Evolutionary conservation across 352 stramenopile genomes (phyloP), one percentile per base, ranked within the genome.

Genomic region (Halophytophthora polymorphica): DNA sequence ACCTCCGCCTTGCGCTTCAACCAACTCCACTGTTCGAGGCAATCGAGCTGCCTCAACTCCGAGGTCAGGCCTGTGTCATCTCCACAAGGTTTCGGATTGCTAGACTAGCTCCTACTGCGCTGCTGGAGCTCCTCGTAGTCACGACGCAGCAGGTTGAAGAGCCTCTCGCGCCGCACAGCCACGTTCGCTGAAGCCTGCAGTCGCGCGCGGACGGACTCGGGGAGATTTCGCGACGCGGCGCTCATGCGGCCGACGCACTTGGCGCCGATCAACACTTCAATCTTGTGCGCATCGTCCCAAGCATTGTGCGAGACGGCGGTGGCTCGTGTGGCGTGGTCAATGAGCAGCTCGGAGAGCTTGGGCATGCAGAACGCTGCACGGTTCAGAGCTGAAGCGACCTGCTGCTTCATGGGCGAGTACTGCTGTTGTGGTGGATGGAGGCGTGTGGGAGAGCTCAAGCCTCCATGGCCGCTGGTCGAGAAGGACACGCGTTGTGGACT

Each of bases 271-370:
- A 90, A 71, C 33, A 85, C 45, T 53, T 90, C 66, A 15, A 88
- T 80, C 54, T 90, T 90, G 48, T 79, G 72, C 12, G 75, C 65
- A 52, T 80, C 63, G 22, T 90, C 77, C 36, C 50, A 71, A 52
- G 11, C 38, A 37, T 53, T 64, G 50, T 59, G 56, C 21, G 69
- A 19, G 18, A 46, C 57, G 29, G 39, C 47, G 17, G 58, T 61
- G 49, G 64, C 59, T 43, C 79, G 69, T 22, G 64, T 65, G 14
- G 72, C 68, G 42, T 47, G 68, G 50, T 87, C 77, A 50, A 87
- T 75, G n/a, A 90, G 51, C 41, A 83, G 28, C 1, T 69, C 50
- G 4, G 53, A 38, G 14, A 88, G 52, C 11, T 61, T 59, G 21
- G 66, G 69, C 7, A 67, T 36, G 6, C 37, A 42, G 35, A 63